Base-by-base conservation (phyloP, 768 basidiomycete genomes). In the Pisolithus albus region DNA sequence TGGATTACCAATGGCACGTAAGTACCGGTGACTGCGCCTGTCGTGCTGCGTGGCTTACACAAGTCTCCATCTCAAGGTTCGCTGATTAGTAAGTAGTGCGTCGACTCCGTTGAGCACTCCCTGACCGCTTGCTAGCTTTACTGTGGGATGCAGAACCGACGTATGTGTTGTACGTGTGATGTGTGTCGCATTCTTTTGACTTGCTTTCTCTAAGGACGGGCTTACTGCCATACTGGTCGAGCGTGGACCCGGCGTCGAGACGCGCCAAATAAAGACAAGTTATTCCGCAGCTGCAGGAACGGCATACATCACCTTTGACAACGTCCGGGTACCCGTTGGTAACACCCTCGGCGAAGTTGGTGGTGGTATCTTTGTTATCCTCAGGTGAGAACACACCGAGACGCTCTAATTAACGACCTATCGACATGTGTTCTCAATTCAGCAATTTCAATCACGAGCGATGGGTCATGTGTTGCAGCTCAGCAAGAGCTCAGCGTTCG, bases 391-490 rank as follows among this genome's bases (percentile, higher is more conserved):
- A 8, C 18, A 3, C 13, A 46, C 38, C 26, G 46, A 8, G 13
- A 32, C 11, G 11, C 13, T 1, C 39, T 23, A 13, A 36, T 11
- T 36, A 40, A 34, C 3, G 34, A 7, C 13, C 34, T 5, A 21
- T 11, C n/a, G 49, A 9, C 16, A 45, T 38, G 16, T 19, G 19
- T 30, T 34, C 4, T 15, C 34, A 26, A 28, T 19, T 5, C 44
- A 78, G 87, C 52, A 97, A 95, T 71, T 96, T 95, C 72, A 95
- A 95, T 65, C 92, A 94, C 66, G 92, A 93, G 64, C 85, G 88
- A 57, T 94, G 89, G 91, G 88, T 89, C 24, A 93, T 93, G 87
- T 81, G 79, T 64, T 88, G 88, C 59, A 72, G 79, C 30, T 82
- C 80, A 23, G 82, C 84, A n/a, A 75, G 87, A 52, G 71, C 73